phyloP scores from a whole-genome alignment of 306 rosid genomes.

The Dryas drummondii region DNA sequence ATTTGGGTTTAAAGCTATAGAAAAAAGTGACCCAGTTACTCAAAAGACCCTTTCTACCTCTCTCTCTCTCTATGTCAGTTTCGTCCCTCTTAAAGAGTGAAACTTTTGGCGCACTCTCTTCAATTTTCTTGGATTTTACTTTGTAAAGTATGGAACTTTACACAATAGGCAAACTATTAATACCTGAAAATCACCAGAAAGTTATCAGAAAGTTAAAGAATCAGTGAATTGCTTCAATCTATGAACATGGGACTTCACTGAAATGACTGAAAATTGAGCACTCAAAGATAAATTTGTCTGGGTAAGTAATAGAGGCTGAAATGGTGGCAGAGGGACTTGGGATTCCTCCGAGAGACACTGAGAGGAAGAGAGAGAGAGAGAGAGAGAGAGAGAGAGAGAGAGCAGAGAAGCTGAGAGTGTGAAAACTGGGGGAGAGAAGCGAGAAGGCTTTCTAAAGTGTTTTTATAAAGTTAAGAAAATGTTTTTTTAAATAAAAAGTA shows the following conservation, averaged over 20 bases:
- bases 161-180: not conserved
- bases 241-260: conserved; percentile 7
- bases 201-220: not conserved
- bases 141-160: conserved; percentile 8
- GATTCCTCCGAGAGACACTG: conserved; percentile 1
- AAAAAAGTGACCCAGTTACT: conserved; percentile 18
- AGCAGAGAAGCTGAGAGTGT: not conserved
- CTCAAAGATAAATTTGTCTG: not conserved
- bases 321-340: not conserved
- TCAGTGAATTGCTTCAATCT: conserved; percentile 2
- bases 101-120: not conserved
- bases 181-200: not conserved
- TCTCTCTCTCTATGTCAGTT: not conserved
- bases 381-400: not conserved
- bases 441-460: conserved; percentile 26
- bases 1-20: not conserved
- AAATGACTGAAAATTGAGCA: not conserved
- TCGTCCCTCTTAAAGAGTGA: no score
- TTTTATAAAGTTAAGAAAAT: conserved; percentile 41
- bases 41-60: not conserved
- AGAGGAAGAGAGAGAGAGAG: not conserved
- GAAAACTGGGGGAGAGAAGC: not conserved
- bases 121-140: not conserved
- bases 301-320: no score
- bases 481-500: not conserved